These are phyloP conservation scores for Umbelopsis sp. DNA, from an alignment of 371 early-diverging fungal genomes.

Conservation along the genomic window DNA sequence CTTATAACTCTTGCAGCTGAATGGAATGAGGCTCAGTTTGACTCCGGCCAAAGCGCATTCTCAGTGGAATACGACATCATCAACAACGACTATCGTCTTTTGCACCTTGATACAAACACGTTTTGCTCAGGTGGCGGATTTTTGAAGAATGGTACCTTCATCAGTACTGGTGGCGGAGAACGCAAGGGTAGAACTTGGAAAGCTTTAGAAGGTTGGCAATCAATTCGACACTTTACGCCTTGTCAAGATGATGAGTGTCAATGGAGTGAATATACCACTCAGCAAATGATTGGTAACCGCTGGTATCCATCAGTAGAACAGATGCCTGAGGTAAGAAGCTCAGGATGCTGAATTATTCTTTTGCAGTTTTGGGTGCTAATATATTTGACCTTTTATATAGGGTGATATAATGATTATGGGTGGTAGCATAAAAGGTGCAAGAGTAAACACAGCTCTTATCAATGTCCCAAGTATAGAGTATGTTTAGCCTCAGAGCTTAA, in stretches of 20 bases:
- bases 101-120: conserved; percentile 60
- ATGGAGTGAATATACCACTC: conserved; percentile 44
- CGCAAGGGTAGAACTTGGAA: conserved; percentile 44
- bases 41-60: conserved; percentile 54
- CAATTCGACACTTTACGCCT: conserved; percentile 54
- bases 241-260: conserved; percentile 49
- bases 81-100: conserved; percentile 45
- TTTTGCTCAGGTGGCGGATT: conserved; percentile 69
- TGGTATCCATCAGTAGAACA: conserved; percentile 69
- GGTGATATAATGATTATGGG: conserved; percentile 61
- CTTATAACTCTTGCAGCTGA: conserved; percentile 31
- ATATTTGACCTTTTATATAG: conserved; percentile 14
- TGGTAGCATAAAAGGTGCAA: conserved; percentile 54
- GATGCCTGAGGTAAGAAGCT: conserved; percentile 40
- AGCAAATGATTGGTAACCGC: conserved; percentile 46
- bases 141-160: conserved; percentile 59
- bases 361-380: not conserved
- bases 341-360: too few relatives aligned
- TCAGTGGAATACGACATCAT: conserved; percentile 56
- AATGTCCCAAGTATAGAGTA: conserved; percentile 40
- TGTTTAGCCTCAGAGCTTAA: not conserved
- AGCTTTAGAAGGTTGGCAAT: conserved; percentile 56
- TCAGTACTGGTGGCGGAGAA: conserved; percentile 64
- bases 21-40: conserved; percentile 52
- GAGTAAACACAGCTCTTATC: conserved; percentile 53